Percentiles rank a stretch among this genome's conserved stretches.
Conservation (phyloP, 2,329 filamentous ascomycete genomes). For the Neopestalotiopsis sp. region DNA sequence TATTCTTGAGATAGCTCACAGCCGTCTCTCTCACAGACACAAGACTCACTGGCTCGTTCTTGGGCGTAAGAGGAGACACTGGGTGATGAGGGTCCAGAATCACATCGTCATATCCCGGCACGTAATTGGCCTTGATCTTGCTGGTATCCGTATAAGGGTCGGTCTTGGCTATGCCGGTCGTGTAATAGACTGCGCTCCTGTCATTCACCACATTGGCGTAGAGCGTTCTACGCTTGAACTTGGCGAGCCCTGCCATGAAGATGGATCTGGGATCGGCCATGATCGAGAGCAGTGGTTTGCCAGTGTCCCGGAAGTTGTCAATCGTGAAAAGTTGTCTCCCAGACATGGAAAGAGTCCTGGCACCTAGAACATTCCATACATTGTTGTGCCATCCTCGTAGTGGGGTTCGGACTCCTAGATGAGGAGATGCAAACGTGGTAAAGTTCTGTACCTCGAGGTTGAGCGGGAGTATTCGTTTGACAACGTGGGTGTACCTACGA, state of each 20-base stretch:
- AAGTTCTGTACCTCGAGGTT: slow-evolving; percentile 69
- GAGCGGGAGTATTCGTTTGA: slow-evolving; percentile 15
- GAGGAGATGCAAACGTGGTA: slow-evolving; percentile 87
- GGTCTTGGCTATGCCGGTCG: slow-evolving; percentile 75
- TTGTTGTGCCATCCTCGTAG: slow-evolving; percentile 68
- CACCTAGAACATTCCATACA: slow-evolving; percentile 84
- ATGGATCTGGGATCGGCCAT: slow-evolving; percentile 84
- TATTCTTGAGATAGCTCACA: slow-evolving; percentile 48
- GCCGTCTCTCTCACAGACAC: slow-evolving; percentile 38
- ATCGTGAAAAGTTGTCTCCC: slow-evolving; percentile 88
- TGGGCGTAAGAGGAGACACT: slow-evolving; percentile 51
- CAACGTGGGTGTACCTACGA: slow-evolving; percentile 52
- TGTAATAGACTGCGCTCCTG: slow-evolving; percentile 81
- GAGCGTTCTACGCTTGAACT: slow-evolving; percentile 76
- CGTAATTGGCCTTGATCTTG: slow-evolving; percentile 72
- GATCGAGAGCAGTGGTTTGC: slow-evolving; percentile 78
- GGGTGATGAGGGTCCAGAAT: slow-evolving; percentile 74
- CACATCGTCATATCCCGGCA: slow-evolving; percentile 75
- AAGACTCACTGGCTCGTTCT: slow-evolving; percentile 32
- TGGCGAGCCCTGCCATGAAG: slow-evolving; percentile 79
- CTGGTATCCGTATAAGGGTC: slow-evolving; percentile 78
- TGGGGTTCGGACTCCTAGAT: slow-evolving; percentile 77
- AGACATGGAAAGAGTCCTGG: slow-evolving; percentile 79
- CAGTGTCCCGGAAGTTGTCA: slow-evolving; percentile 83
- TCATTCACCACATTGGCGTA: slow-evolving; percentile 93